phyloP scores from a whole-genome alignment of 805 yeast species.

The Ogataea paradorogensis region DNA sequence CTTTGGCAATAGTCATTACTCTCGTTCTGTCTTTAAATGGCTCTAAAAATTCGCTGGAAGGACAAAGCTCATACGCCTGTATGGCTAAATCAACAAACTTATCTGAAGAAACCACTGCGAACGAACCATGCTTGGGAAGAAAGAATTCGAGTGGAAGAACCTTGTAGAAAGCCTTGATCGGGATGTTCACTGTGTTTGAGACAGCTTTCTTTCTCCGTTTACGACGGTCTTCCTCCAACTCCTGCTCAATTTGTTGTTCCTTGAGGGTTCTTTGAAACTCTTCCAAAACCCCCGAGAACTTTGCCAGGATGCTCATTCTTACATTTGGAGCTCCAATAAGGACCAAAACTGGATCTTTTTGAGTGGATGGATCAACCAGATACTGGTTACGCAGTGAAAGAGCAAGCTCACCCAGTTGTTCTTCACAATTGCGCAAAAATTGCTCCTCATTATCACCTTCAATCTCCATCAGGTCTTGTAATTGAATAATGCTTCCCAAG shows the following conservation, averaged over 20 bases:
- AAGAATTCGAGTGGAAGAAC: slow-evolving; percentile 40
- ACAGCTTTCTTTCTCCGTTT: slow-evolving; percentile 27
- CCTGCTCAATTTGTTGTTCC: slow-evolving; percentile 16
- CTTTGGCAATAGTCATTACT: slow-evolving; percentile 39
- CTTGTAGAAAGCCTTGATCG: slow-evolving; percentile 32
- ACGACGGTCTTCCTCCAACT: slow-evolving; percentile 23
- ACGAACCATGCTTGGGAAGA: slow-evolving; percentile 35
- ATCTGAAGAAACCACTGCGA: slow-evolving; percentile 32
- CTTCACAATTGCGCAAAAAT: slow-evolving; percentile 30
- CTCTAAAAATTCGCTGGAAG: slow-evolving; percentile 18
- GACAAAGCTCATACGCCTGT: slow-evolving; percentile 58
- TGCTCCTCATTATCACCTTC: slow-evolving; percentile 18
- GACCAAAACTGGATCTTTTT: slow-evolving; percentile 41
- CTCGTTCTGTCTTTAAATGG: slow-evolving; percentile 29
- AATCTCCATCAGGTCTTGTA: slow-evolving; percentile 20
- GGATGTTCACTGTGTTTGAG: slow-evolving; percentile 12
- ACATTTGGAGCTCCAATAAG: slow-evolving; percentile 47
- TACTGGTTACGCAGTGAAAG: slow-evolving; percentile 13
- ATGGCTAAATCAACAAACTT: slow-evolving; percentile 46
- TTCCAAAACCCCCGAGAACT: slow-evolving; percentile 45
- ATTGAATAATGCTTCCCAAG: slow-evolving; percentile 39
- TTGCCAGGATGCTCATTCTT: slow-evolving; percentile 43
- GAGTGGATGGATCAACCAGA: slow-evolving; percentile 8
- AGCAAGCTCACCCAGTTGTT: slow-evolving; percentile 11
- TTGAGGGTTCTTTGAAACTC: slow-evolving; percentile 41